Conservation (phyloP, 1,284 basidiomycete species). For the Apiotrichum akiyoshidainum region DNA sequence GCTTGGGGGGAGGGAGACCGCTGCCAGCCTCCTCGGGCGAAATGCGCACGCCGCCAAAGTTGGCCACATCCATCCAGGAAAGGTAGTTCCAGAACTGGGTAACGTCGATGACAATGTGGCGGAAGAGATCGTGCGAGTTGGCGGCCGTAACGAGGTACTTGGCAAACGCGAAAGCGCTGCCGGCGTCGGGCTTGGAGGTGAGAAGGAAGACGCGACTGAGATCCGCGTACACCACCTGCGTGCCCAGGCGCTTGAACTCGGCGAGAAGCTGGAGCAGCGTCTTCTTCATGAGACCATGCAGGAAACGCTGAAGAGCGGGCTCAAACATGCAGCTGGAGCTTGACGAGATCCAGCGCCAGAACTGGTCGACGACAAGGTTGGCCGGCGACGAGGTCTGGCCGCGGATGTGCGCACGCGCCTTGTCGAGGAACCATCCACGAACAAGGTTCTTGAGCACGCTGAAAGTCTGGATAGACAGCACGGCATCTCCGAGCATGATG, state of each 20-base stretch:
- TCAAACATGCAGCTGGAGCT: constrained; percentile 84
- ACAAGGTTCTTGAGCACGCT: constrained; percentile 82
- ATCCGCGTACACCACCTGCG: constrained; percentile 91
- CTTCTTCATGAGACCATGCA: constrained; percentile 96
- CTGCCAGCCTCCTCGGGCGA: constrained; percentile 54
- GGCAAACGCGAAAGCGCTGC: constrained; percentile 90
- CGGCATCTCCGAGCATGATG: constrained; percentile 83
- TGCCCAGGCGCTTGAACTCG: constrained; percentile 93
- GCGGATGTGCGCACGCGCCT: constrained; percentile 59
- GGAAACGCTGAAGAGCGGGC: constrained; percentile 86
- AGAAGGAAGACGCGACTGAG: constrained; percentile 86
- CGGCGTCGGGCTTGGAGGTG: constrained; percentile 87
- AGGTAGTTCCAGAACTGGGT: constrained; percentile 92
- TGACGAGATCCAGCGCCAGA: constrained; percentile 96
- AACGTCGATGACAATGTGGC: constrained; percentile 83
- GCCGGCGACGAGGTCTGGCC: constrained; percentile 49
- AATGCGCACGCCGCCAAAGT: constrained; percentile 86
- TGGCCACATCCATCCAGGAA: constrained; percentile 93
- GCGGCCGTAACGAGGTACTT: constrained; percentile 91
- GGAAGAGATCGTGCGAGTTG: constrained; percentile 91
- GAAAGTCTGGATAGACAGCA: constrained; percentile 87
- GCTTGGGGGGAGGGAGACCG: constrained; percentile 26
- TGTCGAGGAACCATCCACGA: constrained; percentile 86
- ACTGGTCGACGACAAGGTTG: constrained; percentile 69
- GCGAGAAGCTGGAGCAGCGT: constrained; percentile 95